A percentile compares a stretch with the other conserved stretches of the same genome.
Evolutionary conservation across 345 rosid species (phyloP).

Genomic region (Melastoma malabathricum): DNA sequence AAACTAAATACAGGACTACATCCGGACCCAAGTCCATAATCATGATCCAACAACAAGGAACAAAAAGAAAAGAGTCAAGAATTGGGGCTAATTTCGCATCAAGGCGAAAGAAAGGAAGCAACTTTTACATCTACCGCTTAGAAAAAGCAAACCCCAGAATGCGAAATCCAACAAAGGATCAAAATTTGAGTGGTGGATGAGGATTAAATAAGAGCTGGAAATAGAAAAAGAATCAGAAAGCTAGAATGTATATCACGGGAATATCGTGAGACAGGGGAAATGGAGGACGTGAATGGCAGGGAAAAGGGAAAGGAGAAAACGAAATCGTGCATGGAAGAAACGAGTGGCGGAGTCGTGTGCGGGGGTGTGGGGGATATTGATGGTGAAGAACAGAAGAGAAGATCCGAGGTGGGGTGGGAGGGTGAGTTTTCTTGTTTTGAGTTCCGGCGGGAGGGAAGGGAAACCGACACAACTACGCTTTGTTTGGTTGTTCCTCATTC

Average conservation of each 20-base stretch:
- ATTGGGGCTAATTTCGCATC: no score
- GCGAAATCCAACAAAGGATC: slow-evolving; percentile 1
- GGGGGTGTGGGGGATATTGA: no score
- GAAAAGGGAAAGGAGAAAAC: background rate
- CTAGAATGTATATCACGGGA: background rate
- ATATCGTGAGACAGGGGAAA: background rate
- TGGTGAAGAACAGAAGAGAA: no score
- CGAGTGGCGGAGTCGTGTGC: no score
- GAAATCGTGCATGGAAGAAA: background rate
- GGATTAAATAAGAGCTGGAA: background rate
- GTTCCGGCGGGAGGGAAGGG: no score
- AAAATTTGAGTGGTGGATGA: background rate
- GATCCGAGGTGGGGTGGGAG: no score
- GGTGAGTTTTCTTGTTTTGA: no score
- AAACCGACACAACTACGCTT: no score
- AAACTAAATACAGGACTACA: slow-evolving; percentile 13
- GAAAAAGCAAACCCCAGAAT: no score
- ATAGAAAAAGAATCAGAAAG: background rate
- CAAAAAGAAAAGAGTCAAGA: background rate
- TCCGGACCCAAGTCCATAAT: slow-evolving; percentile 14
- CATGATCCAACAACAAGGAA: slow-evolving; percentile 2
- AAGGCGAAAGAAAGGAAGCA: no score
- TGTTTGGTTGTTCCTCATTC: no score
- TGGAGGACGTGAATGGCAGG: background rate
- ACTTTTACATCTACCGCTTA: no score